A percentile compares a stretch with the other conserved stretches of the same genome.
These are phyloP conservation scores for Hypoxylon sp. DNA, from an alignment of 2,329 filamentous ascomycete species.

Conservation along the genomic window DNA sequence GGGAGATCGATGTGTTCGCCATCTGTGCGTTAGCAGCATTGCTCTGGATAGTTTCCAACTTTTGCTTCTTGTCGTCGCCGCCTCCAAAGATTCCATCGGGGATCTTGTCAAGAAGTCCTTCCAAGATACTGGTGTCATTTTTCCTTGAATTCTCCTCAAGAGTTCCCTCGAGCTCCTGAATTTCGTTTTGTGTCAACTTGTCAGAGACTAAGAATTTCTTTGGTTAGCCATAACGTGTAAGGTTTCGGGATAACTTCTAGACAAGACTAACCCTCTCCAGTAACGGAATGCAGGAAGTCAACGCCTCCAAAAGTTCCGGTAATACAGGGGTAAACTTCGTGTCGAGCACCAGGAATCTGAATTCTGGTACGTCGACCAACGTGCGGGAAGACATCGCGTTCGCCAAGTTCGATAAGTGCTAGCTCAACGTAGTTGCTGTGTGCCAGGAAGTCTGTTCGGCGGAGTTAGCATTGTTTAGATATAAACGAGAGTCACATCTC, in stretches of 20 bases:
- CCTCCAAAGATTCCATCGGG: conserved; percentile 85
- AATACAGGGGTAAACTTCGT: conserved; percentile 82
- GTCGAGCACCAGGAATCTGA: conserved; percentile 74
- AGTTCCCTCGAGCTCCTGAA: conserved; percentile 88
- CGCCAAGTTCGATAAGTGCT: conserved; percentile 87
- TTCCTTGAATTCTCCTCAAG: conserved; percentile 75
- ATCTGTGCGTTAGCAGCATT: conserved; percentile 83
- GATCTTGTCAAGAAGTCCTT: conserved; percentile 84
- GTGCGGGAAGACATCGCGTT: conserved; percentile 86
- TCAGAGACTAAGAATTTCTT: conserved; percentile 74
- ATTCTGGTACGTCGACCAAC: conserved; percentile 83
- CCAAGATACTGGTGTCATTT: conserved; percentile 80
- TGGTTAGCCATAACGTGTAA: conserved; percentile 30
- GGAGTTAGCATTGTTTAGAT: conserved; percentile 22
- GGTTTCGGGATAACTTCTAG: background rate
- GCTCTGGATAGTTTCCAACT: conserved; percentile 83
- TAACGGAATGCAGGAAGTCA: conserved; percentile 92
- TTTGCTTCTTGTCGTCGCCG: conserved; percentile 78
- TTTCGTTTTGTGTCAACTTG: conserved; percentile 91
- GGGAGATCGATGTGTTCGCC: conserved; percentile 80
- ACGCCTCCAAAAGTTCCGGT: conserved; percentile 96
- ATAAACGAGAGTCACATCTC: background rate
- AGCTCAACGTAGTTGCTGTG: conserved; percentile 96
- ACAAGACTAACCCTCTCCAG: conserved; percentile 67
- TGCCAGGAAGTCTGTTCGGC: conserved; percentile 80